Conservation (phyloP, 176 grass and related monocot genomes). For the Zea mays region Zm-B73-REFERENCE-NAM-5.0 NC_050102.1:163486501-163487000, state of each 20-base stretch:
- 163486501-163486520: not conserved
- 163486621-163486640: conserved; percentile 64
- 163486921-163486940: conserved; percentile 4
- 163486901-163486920: not conserved
- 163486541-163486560: not conserved
- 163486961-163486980: not conserved
- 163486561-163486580: conserved; percentile 54
- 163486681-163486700: not conserved
- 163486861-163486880: conserved; percentile 48
- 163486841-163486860: conserved; percentile 56
- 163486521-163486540: not conserved
- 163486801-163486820: conserved; percentile 54
- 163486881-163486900: not conserved
- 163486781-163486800: conserved; percentile 95
- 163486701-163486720: not conserved
- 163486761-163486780: too few relatives aligned
- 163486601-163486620: conserved; percentile 74
- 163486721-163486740: conserved; percentile 3
- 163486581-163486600: conserved; percentile 78
- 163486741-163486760: too few relatives aligned
- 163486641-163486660: conserved; percentile 78
- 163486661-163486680: conserved; percentile 73
- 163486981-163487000: conserved; percentile 1
- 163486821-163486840: conserved; percentile 69
- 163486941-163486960: not conserved